Evolutionary conservation across 768 basidiomycete genomes (phyloP).

Genomic region (Neoboletus magnificus): DNA sequence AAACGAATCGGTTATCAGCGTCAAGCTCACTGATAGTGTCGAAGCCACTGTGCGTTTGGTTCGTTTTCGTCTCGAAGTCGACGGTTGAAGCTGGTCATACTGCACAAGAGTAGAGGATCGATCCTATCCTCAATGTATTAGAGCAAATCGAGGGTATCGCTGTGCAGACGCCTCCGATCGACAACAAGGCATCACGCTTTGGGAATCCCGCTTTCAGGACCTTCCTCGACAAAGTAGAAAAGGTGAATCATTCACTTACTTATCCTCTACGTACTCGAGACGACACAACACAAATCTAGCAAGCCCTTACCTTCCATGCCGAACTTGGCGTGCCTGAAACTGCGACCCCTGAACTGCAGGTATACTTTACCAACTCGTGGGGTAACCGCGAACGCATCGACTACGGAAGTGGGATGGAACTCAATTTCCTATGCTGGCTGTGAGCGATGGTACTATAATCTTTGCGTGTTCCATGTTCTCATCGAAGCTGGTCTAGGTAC

Average conservation of each 20-base stretch:
- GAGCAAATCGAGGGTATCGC: slow-evolving; percentile 65
- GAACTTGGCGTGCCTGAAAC: slow-evolving; percentile 57
- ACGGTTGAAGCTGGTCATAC: not conserved
- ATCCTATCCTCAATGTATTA: slow-evolving; percentile 60
- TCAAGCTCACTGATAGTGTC: slow-evolving; percentile 69
- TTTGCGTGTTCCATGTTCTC: not conserved
- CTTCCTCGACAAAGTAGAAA: slow-evolving; percentile 79
- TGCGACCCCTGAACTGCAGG: slow-evolving; percentile 64
- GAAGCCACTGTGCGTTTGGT: slow-evolving; percentile 54
- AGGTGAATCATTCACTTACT: slow-evolving; percentile 42
- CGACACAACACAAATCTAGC: slow-evolving; percentile 35
- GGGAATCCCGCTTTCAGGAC: slow-evolving; percentile 95
- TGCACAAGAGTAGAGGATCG: slow-evolving; percentile 50
- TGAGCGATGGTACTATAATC: slow-evolving; percentile 37
- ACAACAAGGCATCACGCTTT: slow-evolving; percentile 88
- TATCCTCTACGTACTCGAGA: slow-evolving; percentile 1
- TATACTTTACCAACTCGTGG: slow-evolving; percentile 87
- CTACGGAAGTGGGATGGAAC: slow-evolving; percentile 99
- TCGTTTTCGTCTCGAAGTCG: not conserved
- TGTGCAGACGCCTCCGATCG: slow-evolving; percentile 74
- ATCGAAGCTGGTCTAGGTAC: slow-evolving; percentile 48
- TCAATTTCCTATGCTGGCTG: slow-evolving; percentile 98
- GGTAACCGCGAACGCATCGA: slow-evolving; percentile 90
- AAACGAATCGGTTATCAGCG: slow-evolving; percentile 71
- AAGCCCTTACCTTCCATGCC: slow-evolving; percentile 54